Conservation (phyloP, 2,329 filamentous ascomycete species). For the Aspergillus sergii region DNA sequence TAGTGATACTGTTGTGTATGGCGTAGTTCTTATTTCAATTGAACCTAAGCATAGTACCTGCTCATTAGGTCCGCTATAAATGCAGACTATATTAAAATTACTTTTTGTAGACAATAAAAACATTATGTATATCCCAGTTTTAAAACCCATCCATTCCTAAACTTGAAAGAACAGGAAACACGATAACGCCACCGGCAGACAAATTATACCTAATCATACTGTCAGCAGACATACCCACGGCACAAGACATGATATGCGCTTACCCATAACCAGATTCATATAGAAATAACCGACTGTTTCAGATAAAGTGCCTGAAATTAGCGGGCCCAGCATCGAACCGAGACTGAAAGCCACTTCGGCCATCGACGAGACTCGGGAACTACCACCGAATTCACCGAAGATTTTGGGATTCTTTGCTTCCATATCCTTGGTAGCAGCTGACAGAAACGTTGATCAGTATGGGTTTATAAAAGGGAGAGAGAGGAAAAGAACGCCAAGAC, state of each 20-base stretch:
- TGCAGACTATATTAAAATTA: not conserved
- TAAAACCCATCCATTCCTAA: not conserved
- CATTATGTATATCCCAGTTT: not conserved
- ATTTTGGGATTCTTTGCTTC: conserved; percentile 23
- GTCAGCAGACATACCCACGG: not conserved
- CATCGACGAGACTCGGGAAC: conserved; percentile 26
- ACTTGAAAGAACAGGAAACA: not conserved
- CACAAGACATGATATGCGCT: not conserved
- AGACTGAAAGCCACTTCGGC: conserved; percentile 24
- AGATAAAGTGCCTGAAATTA: conserved; percentile 22
- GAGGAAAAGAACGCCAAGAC: not conserved
- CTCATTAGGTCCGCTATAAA: not conserved
- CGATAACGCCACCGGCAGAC: not conserved
- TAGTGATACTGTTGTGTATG: not conserved
- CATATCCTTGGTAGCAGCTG: conserved; percentile 23
- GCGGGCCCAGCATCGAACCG: conserved; percentile 28
- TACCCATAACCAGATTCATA: conserved; percentile 20
- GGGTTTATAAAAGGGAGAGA: too few species aligned
- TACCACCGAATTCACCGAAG: conserved; percentile 31
- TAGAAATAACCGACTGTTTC: conserved; percentile 24
- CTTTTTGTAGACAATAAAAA: not conserved
- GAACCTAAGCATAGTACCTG: not conserved
- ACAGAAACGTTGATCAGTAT: not conserved
- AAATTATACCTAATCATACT: not conserved
- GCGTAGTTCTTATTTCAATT: not conserved